Conservation (phyloP, 2,329 filamentous ascomycete species). For the Aspergillus felis region DNA sequence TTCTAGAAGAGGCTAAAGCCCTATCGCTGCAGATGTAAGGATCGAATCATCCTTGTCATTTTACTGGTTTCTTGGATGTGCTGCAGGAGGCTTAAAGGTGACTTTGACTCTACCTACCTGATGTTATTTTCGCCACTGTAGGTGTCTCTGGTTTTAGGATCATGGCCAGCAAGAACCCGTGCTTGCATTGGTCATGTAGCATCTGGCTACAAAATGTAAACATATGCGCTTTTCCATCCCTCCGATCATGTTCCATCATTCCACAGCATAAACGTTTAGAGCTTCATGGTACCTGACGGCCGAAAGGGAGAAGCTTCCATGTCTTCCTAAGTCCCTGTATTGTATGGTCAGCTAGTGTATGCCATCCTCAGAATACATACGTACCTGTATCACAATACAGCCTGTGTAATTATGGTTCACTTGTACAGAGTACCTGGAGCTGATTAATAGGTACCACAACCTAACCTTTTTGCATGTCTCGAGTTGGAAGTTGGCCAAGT, state of each 20-base stretch:
- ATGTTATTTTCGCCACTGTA: not conserved
- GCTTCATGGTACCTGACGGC: not conserved
- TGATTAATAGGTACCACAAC: not conserved
- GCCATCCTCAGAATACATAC: not conserved
- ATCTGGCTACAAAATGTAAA: not conserved
- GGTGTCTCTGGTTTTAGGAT: not conserved
- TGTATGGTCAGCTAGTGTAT: not conserved
- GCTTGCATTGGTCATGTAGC: not conserved
- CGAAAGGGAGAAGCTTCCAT: not conserved
- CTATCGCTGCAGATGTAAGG: slow-evolving; percentile 4
- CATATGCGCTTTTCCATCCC: not conserved
- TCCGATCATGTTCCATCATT: not conserved
- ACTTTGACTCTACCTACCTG: not conserved
- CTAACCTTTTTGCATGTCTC: not conserved
- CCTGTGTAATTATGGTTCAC: not conserved
- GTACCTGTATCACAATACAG: not conserved
- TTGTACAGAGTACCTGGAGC: not conserved
- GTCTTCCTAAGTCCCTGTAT: not conserved
- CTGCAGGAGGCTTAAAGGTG: not conserved
- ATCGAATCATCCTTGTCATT: not conserved
- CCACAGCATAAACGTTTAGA: not conserved
- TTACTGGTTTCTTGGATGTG: not conserved
- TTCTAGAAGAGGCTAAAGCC: slow-evolving; percentile 13
- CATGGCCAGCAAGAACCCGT: too few relatives aligned
- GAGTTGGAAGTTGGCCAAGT: slow-evolving; percentile 16